These are phyloP conservation scores for Colletotrichum sidae DNA, from an alignment of 2,329 filamentous ascomycete genomes.

Conservation along the genomic window DNA sequence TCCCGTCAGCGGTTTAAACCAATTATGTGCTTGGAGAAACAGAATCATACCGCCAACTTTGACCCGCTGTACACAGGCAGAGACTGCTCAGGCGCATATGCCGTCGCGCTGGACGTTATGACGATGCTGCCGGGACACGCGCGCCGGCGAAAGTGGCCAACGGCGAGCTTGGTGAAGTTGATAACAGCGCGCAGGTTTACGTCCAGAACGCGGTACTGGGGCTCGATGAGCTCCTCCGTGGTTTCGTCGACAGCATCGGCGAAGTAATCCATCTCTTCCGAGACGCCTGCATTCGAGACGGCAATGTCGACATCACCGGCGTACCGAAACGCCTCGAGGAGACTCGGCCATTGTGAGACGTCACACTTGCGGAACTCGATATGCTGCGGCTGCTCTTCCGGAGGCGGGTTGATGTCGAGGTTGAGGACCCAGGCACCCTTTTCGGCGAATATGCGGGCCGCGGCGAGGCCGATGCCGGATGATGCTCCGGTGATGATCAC, in stretches of 20 bases:
- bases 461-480: conserved; percentile 49
- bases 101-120: conserved; percentile 51
- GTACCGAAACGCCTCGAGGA: conserved; percentile 40
- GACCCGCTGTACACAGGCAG: conserved; percentile 48
- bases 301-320: conserved; percentile 45
- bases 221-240: conserved; percentile 44
- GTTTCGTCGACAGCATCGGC: conserved; percentile 44
- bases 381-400: conserved; percentile 28
- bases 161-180: conserved; percentile 49
- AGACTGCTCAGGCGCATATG: conserved; percentile 50
- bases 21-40: conserved; percentile 36
- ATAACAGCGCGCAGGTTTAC: conserved; percentile 47
- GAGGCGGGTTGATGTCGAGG: conserved; percentile 40
- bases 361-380: conserved; percentile 43
- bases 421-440: conserved; percentile 45
- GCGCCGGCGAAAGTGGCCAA: conserved; percentile 42
- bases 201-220: conserved; percentile 45
- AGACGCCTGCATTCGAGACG: conserved; percentile 49
- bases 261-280: conserved; percentile 46
- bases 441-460: conserved; percentile 43
- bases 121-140: conserved; percentile 48
- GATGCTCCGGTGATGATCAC: background rate
- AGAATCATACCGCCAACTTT: conserved; percentile 35
- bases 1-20: background rate
- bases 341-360: conserved; percentile 43